A percentile compares a stretch with the other conserved stretches of the same genome.
These are phyloP conservation scores for Solanum etuberosum DNA, from an alignment of 257 asterid species.

Conservation along the genomic window DNA sequence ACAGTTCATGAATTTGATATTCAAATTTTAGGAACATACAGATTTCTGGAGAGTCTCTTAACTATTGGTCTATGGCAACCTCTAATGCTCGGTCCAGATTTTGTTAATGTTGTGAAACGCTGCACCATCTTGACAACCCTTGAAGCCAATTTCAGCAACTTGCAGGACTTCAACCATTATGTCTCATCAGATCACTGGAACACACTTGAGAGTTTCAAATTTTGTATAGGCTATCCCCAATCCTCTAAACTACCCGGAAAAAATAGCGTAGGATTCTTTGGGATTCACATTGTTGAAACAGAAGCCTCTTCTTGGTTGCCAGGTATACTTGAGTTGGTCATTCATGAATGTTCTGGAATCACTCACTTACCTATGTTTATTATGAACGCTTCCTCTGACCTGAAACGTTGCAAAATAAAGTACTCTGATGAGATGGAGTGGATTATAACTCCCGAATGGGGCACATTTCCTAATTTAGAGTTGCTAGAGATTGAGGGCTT, in stretches of 20 bases:
- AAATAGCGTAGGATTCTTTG: constrained; percentile 9
- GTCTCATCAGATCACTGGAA: constrained; percentile 7
- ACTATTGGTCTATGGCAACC: background rate
- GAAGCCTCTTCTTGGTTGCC: constrained; percentile 1
- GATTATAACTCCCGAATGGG: background rate
- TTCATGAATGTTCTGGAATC: constrained; percentile 1
- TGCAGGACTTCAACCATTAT: constrained; percentile 7
- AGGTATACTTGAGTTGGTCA: constrained; percentile 6
- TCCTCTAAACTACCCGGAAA: background rate
- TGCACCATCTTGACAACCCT: constrained; percentile 11
- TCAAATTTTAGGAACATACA: background rate
- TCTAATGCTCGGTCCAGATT: background rate
- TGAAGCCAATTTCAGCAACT: constrained; percentile 10
- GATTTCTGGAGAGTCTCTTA: constrained; percentile 11
- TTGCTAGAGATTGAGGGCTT: constrained; percentile 10
- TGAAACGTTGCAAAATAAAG: background rate
- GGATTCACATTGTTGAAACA: background rate
- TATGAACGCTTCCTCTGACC: background rate
- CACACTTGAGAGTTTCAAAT: constrained; percentile 13
- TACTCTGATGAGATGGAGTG: constrained; percentile 11
- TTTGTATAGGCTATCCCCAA: constrained; percentile 8
- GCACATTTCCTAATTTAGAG: constrained; percentile 12
- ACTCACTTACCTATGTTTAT: constrained; percentile 6
- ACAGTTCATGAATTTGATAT: background rate
- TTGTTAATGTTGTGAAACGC: background rate